Base-by-base conservation (phyloP, 1,284 basidiomycete genomes). In the Termitomyces sp. region DNA sequence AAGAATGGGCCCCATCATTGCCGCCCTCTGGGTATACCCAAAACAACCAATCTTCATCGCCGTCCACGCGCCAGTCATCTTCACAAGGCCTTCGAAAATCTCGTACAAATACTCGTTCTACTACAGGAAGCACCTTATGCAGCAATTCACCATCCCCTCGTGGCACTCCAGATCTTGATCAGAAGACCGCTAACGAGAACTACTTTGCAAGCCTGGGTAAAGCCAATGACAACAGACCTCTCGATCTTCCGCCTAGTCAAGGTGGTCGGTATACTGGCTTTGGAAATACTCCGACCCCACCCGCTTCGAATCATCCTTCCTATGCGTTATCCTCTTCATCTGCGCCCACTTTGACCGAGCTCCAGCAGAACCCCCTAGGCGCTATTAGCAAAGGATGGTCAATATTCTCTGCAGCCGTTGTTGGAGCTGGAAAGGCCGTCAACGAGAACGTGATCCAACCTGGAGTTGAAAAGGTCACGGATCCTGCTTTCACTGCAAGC, bases 361-460 rank as follows among this genome's bases (percentile, higher is more conserved):
- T 93, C 28, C 87, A 92, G 65, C 83, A 88, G 48, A 88, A 90
- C 65, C 91, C 91, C 0, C 72, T 83, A 49, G 83, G 80, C 15
- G 91, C 92, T 0, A 70, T 94, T 7, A 82, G 81, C 65, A 92
- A 92, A 70, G 90, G 92, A 45, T 94, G 92, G 91, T 89, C 88
- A 15, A 70, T 93, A 41, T 83, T 94, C 62, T 86, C 88, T 39
- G 78, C 86, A 0, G 90, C 82, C 21, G 82, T 94, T 17, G 80
- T 73, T 1, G 88, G 86, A 48, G 90, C 90, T 17, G 79, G 84
- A 5, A 82, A 82, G 62, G 84, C 69, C n/a, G 86, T 94, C 34
- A 78, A 79, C 55, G 88, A 92, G 68, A 88, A 80, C 65, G 82
- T 93, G 31, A 85, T 93, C 51, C 88, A 92, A 65, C 90, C 90